Evolutionary conservation across 1,284 basidiomycete genomes (phyloP).

Genomic region (Ceratobasidium sp.): DNA sequence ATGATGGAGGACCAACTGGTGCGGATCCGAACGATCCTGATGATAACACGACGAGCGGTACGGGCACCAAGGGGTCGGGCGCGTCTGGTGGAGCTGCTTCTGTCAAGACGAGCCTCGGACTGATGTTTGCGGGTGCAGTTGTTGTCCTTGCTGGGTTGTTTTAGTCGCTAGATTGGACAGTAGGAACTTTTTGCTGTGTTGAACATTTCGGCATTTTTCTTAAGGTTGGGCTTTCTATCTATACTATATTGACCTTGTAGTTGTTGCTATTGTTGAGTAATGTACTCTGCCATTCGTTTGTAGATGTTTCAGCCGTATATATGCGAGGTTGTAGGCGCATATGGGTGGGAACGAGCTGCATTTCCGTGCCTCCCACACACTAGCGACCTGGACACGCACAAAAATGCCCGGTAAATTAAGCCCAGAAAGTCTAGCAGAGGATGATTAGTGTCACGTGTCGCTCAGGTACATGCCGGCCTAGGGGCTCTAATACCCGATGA

Average conservation of each 20-base stretch:
- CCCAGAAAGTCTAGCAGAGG: neutral
- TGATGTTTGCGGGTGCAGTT: neutral
- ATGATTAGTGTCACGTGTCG: neutral
- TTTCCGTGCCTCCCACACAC: too few species aligned
- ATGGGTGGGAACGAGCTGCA: neutral
- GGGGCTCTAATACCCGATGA: neutral
- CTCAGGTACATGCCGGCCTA: neutral
- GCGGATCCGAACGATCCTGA: slow-evolving; percentile 4
- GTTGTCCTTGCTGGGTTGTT: slow-evolving; percentile 3
- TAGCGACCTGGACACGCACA: neutral
- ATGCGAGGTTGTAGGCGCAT: neutral
- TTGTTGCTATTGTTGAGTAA: slow-evolving; percentile 23
- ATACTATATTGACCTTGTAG: slow-evolving; percentile 6
- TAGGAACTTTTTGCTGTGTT: neutral
- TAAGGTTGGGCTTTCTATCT: neutral
- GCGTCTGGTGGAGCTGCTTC: slow-evolving; percentile 3
- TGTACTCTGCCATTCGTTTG: slow-evolving; percentile 21
- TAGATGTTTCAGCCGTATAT: slow-evolving; percentile 15
- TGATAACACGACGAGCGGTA: neutral
- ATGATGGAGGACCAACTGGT: slow-evolving; percentile 18
- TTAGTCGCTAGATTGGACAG: slow-evolving; percentile 5
- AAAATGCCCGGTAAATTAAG: neutral
- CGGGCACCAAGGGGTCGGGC: slow-evolving; percentile 9
- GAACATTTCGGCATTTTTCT: slow-evolving; percentile 5
- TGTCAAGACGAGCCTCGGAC: neutral